Base-by-base conservation (phyloP, 345 rosid genomes). In the Cardamine chenopodiifolia region DNA sequence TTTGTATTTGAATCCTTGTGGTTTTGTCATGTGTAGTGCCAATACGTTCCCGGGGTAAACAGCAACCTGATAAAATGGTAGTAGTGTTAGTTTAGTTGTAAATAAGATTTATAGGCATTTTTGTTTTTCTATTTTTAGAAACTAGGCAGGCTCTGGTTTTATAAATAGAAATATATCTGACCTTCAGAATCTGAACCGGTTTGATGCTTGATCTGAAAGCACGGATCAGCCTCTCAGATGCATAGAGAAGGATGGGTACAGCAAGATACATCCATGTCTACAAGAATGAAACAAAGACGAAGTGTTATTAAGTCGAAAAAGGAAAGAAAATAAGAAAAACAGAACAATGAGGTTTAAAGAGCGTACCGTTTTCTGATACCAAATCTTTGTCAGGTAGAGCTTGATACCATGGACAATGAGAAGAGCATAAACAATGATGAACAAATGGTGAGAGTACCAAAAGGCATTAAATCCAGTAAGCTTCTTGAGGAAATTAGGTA, bases 241-340 rank as follows among this genome's bases (percentile, higher is more conserved):
- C 90, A 69, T 92, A 92, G 1, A 92, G 82, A 19, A 73, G 66
- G 45, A 87, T 73, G 0, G 98, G 96, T 69, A 92, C 88, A 0
- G 91, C 89, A 2, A 92, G 75, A 62, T 92, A 92, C 96, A 92
- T 92, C 98, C 98, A 92, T 57, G 95, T 88, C 98, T 92, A 84
- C 71, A 76, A 80, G 25, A 66, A 17, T 47, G 39, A 67, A 23
- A 14, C 12, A 45, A 62, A 45, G 40, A 56, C 1, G 5, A 72
- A 70, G 13, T 50, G 19, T 75, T 62, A 48, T 1, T 3, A 68
- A 59, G 47, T 58, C 10, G 4, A 31, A 52, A 28, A 52, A 6
- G 0, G 3, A 19, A 52, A 68, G n/a, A 9, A 23, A 2, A 20
- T 0, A 31, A 45, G 22, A n/a, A 57, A 42, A 44, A 15, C 48